These are phyloP conservation scores for Trichoderma sp. DNA, from an alignment of 2,329 filamentous ascomycete species.

Conservation along the genomic window DNA sequence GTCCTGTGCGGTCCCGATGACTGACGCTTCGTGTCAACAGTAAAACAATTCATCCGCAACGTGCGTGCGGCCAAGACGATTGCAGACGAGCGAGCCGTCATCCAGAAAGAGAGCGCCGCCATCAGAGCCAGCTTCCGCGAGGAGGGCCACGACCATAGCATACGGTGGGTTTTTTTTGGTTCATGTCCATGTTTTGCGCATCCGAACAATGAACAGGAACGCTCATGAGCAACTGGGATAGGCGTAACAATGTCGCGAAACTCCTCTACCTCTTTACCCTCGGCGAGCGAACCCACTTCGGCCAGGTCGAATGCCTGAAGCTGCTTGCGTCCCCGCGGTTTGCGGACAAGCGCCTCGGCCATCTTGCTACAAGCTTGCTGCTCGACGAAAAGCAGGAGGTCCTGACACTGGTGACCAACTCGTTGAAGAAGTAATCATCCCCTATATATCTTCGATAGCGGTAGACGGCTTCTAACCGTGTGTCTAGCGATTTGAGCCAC, in stretches of 20 bases:
- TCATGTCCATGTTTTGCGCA: constrained; percentile 4
- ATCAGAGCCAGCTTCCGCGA: constrained; percentile 97
- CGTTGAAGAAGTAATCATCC: constrained; percentile 78
- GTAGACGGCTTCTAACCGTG: background rate
- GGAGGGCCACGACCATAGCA: constrained; percentile 86
- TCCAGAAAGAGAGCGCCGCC: constrained; percentile 97
- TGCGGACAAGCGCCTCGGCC: constrained; percentile 93
- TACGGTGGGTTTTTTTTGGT: constrained; percentile 62
- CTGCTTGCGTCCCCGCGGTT: constrained; percentile 94
- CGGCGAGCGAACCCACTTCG: constrained; percentile 95
- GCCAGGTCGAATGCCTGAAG: constrained; percentile 98
- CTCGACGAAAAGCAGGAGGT: constrained; percentile 99
- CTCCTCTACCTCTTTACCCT: constrained; percentile 97
- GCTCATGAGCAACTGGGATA: constrained; percentile 35
- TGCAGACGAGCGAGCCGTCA: constrained; percentile 95
- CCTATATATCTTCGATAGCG: background rate
- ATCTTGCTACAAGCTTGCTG: constrained; percentile 91
- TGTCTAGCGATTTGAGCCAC: constrained; percentile 83
- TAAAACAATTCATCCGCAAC: constrained; percentile 99
- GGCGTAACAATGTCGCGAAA: constrained; percentile 98
- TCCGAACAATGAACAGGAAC: background rate
- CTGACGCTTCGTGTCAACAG: constrained; percentile 45
- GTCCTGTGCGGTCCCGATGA: background rate
- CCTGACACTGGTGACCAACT: constrained; percentile 94
- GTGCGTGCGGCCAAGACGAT: constrained; percentile 98